These are phyloP conservation scores for Rhizoctonia solani DNA, from an alignment of 1,284 basidiomycete genomes.

Conservation along the genomic window DNA sequence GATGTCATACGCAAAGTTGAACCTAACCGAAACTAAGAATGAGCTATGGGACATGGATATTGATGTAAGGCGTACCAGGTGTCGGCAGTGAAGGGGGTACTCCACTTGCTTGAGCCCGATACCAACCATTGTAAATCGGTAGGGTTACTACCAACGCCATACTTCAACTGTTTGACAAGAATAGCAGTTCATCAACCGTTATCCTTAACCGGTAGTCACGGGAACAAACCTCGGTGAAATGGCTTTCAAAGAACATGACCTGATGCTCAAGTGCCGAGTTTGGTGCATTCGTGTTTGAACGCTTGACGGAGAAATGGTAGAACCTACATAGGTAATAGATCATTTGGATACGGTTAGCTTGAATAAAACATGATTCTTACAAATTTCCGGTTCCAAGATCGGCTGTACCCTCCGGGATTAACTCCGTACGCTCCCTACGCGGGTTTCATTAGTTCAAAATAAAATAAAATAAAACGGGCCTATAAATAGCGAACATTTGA, in stretches of 20 bases:
- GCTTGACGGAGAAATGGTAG: constrained; percentile 66
- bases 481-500: constrained; percentile 2
- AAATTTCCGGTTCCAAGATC: constrained; percentile 64
- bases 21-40: neutral
- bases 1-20: constrained; percentile 48
- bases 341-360: neutral
- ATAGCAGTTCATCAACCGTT: neutral
- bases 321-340: constrained; percentile 37
- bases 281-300: constrained; percentile 55
- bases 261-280: constrained; percentile 61
- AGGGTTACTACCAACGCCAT: constrained; percentile 57
- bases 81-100: constrained; percentile 55
- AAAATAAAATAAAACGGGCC: neutral
- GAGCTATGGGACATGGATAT: neutral
- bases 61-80: constrained; percentile 54
- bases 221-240: constrained; percentile 59
- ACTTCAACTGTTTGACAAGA: constrained; percentile 56
- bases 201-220: neutral
- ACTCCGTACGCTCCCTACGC: constrained; percentile 44
- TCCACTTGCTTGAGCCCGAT: constrained; percentile 54
- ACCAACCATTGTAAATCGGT: constrained; percentile 61
- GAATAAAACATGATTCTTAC: constrained; percentile 39
- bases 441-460: neutral
- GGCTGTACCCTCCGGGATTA: constrained; percentile 62
- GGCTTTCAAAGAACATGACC: constrained; percentile 64